Evolutionary conservation across 768 basidiomycete genomes (phyloP).

Genomic region (Astraeus odoratus): DNA sequence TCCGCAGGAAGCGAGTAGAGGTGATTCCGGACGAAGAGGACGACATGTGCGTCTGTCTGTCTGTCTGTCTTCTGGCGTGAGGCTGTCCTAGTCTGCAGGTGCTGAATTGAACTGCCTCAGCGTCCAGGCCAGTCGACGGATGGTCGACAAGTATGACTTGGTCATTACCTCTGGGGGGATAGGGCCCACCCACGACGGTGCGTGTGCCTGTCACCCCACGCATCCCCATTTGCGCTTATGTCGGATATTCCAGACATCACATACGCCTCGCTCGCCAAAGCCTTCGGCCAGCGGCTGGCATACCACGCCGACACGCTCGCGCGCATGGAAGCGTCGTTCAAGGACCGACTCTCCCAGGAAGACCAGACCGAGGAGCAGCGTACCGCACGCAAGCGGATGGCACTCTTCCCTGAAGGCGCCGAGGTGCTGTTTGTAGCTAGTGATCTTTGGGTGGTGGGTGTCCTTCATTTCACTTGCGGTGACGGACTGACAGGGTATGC

Average conservation of each 20-base stretch:
- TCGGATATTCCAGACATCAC: conserved; percentile 61
- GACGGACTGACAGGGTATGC: background rate
- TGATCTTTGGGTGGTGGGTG: conserved; percentile 81
- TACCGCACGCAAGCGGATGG: conserved; percentile 81
- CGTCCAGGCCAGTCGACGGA: conserved; percentile 75
- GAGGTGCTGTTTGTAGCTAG: conserved; percentile 75
- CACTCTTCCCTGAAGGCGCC: conserved; percentile 71
- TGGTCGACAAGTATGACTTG: conserved; percentile 80
- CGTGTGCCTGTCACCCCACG: conserved; percentile 13
- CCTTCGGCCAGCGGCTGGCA: conserved; percentile 64
- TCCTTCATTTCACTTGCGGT: no score
- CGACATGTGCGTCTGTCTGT: conserved; percentile 52
- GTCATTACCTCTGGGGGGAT: conserved; percentile 91
- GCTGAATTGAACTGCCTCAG: conserved; percentile 29
- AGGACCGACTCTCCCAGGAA: conserved; percentile 46
- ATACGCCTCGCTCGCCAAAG: conserved; percentile 78
- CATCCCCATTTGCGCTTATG: background rate
- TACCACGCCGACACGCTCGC: conserved; percentile 74
- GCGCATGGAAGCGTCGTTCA: conserved; percentile 61
- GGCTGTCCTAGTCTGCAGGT: no score
- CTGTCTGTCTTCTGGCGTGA: no score
- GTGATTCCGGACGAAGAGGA: conserved; percentile 87
- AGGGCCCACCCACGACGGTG: conserved; percentile 86
- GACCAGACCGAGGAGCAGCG: conserved; percentile 69
- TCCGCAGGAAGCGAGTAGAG: conserved; percentile 72